Evolutionary conservation across 2,329 filamentous ascomycete species (phyloP), one percentile per base, ranked within the genome.

Genomic region (Nigrospora sphaerica): DNA sequence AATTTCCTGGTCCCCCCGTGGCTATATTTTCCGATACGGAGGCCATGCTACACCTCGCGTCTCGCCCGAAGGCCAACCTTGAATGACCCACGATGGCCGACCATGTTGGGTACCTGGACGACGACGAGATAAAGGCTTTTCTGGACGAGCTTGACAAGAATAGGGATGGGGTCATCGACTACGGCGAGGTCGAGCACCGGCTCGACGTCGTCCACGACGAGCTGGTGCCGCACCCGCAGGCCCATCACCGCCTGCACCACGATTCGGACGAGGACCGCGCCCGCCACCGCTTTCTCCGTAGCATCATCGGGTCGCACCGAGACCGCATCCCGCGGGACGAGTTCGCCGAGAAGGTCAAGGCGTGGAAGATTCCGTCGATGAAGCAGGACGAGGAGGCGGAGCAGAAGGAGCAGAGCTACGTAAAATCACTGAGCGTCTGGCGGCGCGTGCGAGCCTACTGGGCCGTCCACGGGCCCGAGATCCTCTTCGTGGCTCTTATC

Each of bases 391-490:
- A 70, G 51, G 68, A 71, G 45, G 67, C 72, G 32, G 67, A 71
- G 16, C 62, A 73, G 18, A 66, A 75, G 6, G 68, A 74, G 16
- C 64, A 70, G 43, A 64, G 69, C 11, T 74, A 75, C 49, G 55
- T 75, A 52, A 67, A 67, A 39, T 62, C 65, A 1, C 64, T 79
- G 46, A 63, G 71, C 0, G 57, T 67, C 1, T 71, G 67, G 57
- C 66, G 76, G 47, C 65, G 70, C 23, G 48, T 73, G 2, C 66
- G 74, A 18, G 73, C 77, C 0, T 77, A 74, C 54, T 79, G 75
- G 74, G 72, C 73, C 13, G 75, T 81, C 1, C 68, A 75, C 44
- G 77, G 75, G 0, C 74, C 75, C 0, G 69, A 75, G 48, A 66
- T 76, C 4, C 54, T 68, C 7, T 80, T 79, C 52, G 47, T 78